Base-by-base conservation (phyloP, 2,329 filamentous ascomycete genomes). In the Scedosporium minutisporum region DNA sequence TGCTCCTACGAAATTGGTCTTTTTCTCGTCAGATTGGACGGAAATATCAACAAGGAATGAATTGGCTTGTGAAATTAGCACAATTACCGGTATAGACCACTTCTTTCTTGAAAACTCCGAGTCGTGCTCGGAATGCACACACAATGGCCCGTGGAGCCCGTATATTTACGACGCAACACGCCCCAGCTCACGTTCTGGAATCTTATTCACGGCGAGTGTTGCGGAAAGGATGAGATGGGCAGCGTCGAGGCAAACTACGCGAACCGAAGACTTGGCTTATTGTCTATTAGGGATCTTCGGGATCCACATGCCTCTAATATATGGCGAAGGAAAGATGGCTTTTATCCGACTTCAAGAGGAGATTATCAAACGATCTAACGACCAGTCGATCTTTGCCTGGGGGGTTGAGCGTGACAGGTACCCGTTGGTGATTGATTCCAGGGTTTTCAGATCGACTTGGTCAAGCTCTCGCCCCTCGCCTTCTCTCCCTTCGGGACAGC, bases 341-440 rank as follows among this genome's bases (percentile, higher is more conserved):
- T 75, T 74, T 58, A 59, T 67, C 6, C 67, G 74, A 23, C 64
- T 75, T 1, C 72, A 75, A 61, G 68, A 74, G 59, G 71, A 74
- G 23, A 72, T 76, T 10, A 65, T 75, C 53, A 71, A 71, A 18
- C 42, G 14, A 46, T 46, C 42, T 18, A 18, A 46, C 14, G 42
- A 46, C 42, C 42, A 46, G 14, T 46, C 42, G 14, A 46, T 46
- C 42, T 46, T 16, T 18, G 42, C 42, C 14, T 46, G 42, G 42
- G 42, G 42, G 29, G 29, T 29, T 29, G 29, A 29, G 29, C 29
- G 6, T 29, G 29, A 29, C 29, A 29, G 29, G 29, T 29, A 29
- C 29, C 29, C 29, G 29, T 29, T 29, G 29, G 29, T 29, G 29
- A 6, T 29, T 29, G 29, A 29, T 29, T 29, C 29, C 29, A 29